Base-by-base conservation (phyloP, 768 basidiomycete genomes). In the Pholiota conissans region DNA sequence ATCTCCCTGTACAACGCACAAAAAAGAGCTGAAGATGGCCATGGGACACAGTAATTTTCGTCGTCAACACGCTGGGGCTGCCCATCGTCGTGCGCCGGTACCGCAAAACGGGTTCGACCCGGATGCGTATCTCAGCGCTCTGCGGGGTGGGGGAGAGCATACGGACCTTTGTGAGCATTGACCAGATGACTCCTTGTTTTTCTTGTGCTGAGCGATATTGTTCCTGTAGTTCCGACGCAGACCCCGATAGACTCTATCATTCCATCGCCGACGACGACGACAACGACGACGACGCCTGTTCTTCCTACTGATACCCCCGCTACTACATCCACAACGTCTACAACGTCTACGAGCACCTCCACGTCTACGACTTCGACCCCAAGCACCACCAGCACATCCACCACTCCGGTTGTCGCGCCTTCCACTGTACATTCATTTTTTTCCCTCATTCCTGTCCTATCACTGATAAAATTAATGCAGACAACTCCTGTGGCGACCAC, bases 341-440 rank as follows among this genome's bases (percentile, higher is more conserved):
- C 49, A 14, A 24, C 18, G 4, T 32, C 49, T 10, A 32, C 30
- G 18, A 50, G 28, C 30, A 22, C 34, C 7, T 18, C 22, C 49
- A 54, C 53, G 11, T 45, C 53, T 28, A 47, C 29, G 40, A 28
- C 27, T 46, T 24, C 28, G 29, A 59, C 56, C 13, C 22, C 56
- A 20, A 53, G 52, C 28, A 53, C 54, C 13, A 1, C n/a, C 52
- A 55, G 56, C 34, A 52, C 63, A 22, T 55, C 58, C 22, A 46
- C 59, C 18, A 52, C 61, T 10, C 37, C 53, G 4, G 24, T 55
- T 34, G n/a, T 49, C 34, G 13, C 34, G 34, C 40, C 50, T 22
- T 8, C 53, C 0, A 45, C 56, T 5, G 49, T 24, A 10, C 18
- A 18, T 30, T 50, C 27, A 50, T 27, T 7, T 34, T 5, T 20